Conservation (phyloP, 1,284 basidiomycete genomes). For the Moesziomyces sp. region DNA sequence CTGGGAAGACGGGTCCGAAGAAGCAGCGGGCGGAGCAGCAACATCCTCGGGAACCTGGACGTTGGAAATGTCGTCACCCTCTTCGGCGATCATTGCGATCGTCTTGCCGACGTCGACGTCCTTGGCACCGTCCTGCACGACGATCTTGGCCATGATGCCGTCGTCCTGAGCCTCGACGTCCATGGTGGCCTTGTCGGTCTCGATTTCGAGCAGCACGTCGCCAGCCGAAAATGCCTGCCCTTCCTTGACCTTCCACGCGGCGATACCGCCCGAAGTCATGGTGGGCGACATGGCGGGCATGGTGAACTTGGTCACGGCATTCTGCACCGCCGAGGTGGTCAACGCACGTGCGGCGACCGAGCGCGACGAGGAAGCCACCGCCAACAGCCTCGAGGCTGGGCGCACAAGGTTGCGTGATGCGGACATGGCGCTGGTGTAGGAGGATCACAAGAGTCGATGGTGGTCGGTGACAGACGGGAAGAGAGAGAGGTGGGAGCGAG, state of each 20-base stretch:
- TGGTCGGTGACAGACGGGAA: background rate
- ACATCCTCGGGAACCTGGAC: conserved; percentile 58
- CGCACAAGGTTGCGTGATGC: conserved; percentile 25
- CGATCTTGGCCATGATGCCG: conserved; percentile 68
- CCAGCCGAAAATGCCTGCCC: conserved; percentile 68
- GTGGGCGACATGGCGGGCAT: conserved; percentile 68
- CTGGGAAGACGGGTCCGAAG: conserved; percentile 15
- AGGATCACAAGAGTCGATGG: background rate
- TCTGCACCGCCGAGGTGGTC: conserved; percentile 33
- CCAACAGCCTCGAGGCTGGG: conserved; percentile 26
- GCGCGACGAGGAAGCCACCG: conserved; percentile 18
- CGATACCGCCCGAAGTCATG: conserved; percentile 65
- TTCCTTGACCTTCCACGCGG: conserved; percentile 68
- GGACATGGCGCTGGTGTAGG: conserved; percentile 10
- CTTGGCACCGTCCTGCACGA: conserved; percentile 63
- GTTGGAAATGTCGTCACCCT: conserved; percentile 69
- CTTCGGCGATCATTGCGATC: conserved; percentile 69
- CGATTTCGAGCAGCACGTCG: conserved; percentile 65
- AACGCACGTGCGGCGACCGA: conserved; percentile 18
- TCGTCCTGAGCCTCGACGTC: conserved; percentile 69
- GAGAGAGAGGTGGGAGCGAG: no score
- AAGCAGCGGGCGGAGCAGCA: conserved; percentile 11
- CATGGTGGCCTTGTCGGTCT: conserved; percentile 65
- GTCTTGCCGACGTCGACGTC: conserved; percentile 67
- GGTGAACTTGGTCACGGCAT: conserved; percentile 54